phyloP scores from a whole-genome alignment of 2,329 filamentous ascomycete species.

The Neoascochyta sp. region DNA sequence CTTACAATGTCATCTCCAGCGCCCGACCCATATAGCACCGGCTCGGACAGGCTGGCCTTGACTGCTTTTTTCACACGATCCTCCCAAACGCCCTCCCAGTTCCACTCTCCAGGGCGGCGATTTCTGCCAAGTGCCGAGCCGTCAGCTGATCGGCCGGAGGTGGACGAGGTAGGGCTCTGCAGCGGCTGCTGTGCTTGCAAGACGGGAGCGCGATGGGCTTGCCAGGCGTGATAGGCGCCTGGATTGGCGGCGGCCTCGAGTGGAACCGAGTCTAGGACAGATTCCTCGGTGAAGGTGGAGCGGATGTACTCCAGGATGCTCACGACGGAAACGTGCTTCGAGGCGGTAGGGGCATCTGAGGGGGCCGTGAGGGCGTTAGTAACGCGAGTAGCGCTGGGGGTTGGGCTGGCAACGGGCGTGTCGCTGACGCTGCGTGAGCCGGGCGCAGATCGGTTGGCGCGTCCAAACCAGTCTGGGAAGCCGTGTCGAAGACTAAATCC shows the following conservation, averaged over 20 bases:
- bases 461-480: conserved; percentile 82
- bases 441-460: conserved; percentile 26
- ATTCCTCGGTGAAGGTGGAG: conserved; percentile 73
- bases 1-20: conserved; percentile 67
- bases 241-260: conserved; percentile 82
- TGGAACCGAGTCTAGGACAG: conserved; percentile 72
- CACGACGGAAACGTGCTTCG: conserved; percentile 27
- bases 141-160: conserved; percentile 13
- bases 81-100: conserved; percentile 97
- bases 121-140: conserved; percentile 44
- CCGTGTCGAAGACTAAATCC: conserved; percentile 88
- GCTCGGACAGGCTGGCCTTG: conserved; percentile 71
- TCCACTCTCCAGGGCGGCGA: conserved; percentile 78
- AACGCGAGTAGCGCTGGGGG: too few species aligned
- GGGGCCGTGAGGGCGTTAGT: too few species aligned
- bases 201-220: conserved; percentile 59
- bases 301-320: conserved; percentile 77
- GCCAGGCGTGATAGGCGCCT: conserved; percentile 93
- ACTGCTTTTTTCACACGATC: conserved; percentile 79
- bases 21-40: conserved; percentile 68
- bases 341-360: too few species aligned
- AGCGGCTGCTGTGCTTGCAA: conserved; percentile 21
- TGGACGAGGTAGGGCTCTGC: conserved; percentile 25
- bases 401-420: conserved; percentile 21
- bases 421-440: conserved; percentile 35